Conservation (phyloP, 768 basidiomycete genomes). For the Kwoniella pini region DNA sequence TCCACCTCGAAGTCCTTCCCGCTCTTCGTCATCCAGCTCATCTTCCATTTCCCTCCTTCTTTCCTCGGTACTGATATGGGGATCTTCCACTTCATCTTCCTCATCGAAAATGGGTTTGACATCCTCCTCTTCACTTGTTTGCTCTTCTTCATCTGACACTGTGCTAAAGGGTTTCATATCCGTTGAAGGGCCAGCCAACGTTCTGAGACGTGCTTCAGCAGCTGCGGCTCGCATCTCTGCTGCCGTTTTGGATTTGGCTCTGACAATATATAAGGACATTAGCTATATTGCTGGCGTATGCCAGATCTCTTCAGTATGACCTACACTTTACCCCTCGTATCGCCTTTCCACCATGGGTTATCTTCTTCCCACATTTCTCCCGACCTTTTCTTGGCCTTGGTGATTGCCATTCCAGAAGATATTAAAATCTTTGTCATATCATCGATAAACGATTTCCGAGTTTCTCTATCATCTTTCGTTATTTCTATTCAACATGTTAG, state of each 20-base stretch:
- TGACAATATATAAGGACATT: background rate
- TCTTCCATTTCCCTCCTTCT: conserved; percentile 44
- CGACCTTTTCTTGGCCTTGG: conserved; percentile 35
- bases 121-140: conserved; percentile 6
- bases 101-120: conserved; percentile 18
- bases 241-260: conserved; percentile 30
- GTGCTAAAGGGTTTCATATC: conserved; percentile 3
- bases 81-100: conserved; percentile 36
- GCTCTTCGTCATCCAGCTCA: conserved; percentile 44
- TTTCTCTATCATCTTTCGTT: conserved; percentile 42
- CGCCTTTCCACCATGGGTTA: conserved; percentile 47
- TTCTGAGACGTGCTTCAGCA: conserved; percentile 36
- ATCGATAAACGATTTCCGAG: conserved; percentile 32
- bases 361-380: conserved; percentile 32
- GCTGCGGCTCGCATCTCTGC: conserved; percentile 45
- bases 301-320: background rate
- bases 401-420: conserved; percentile 26
- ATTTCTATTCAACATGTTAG: conserved; percentile 23
- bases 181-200: conserved; percentile 12
- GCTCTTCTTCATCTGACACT: background rate
- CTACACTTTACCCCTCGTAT: conserved; percentile 41
- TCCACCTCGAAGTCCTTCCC: conserved; percentile 32
- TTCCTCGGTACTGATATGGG: conserved; percentile 32
- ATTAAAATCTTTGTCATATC: conserved; percentile 20
- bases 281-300: too few species aligned